phyloP scores from a whole-genome alignment of 768 basidiomycete species.

The Vararia minispora region DNA sequence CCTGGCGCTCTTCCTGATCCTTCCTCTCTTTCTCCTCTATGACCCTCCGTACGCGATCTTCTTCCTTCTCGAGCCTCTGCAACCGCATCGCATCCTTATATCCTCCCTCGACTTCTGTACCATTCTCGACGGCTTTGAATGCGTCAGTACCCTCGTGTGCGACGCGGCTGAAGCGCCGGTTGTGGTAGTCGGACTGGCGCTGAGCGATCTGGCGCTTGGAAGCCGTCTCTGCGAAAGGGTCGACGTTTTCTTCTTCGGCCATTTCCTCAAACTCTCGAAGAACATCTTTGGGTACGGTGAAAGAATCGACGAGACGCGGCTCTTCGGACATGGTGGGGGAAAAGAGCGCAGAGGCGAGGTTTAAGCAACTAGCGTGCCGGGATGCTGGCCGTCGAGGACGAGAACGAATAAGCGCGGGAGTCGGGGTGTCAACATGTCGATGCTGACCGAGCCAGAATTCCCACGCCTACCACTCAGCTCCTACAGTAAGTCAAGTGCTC shows the following conservation, averaged over 20 bases:
- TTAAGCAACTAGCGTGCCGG: not conserved
- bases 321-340: slow-evolving; percentile 20
- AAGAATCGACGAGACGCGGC: slow-evolving; percentile 76
- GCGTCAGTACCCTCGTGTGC: slow-evolving; percentile 75
- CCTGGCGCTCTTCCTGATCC: slow-evolving; percentile 56
- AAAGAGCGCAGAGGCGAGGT: not conserved
- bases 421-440: no score
- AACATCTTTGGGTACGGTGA: slow-evolving; percentile 87
- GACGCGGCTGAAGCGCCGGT: slow-evolving; percentile 78
- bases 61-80: slow-evolving; percentile 87
- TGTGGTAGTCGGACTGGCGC: slow-evolving; percentile 92
- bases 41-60: slow-evolving; percentile 66
- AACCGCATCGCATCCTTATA: slow-evolving; percentile 97
- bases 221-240: slow-evolving; percentile 89
- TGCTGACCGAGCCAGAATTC: no score
- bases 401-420: no score
- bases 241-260: slow-evolving; percentile 87
- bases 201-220: slow-evolving; percentile 88
- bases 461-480: no score
- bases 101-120: slow-evolving; percentile 65
- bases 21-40: slow-evolving; percentile 85
- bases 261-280: slow-evolving; percentile 89
- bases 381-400: no score
- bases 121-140: slow-evolving; percentile 58
- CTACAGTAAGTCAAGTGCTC: no score